Evolutionary conservation across 495 filamentous ascomycete genomes (phyloP), one percentile per base, ranked within the genome.

Genomic region (Penicillium coprophilum): DNA sequence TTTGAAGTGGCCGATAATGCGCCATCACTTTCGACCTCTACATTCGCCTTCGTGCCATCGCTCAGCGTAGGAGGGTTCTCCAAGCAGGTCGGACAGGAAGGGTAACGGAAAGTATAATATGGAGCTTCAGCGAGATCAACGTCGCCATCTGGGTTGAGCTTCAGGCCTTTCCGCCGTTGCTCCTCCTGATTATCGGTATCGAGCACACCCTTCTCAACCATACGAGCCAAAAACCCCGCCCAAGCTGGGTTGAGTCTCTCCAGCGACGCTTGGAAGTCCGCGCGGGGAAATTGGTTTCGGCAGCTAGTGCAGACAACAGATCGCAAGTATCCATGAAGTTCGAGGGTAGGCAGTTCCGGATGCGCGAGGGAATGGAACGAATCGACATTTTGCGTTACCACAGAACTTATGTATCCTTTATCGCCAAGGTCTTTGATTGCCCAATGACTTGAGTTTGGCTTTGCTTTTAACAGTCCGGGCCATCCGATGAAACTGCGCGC

Each of bases 331-430:
- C 94, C 94, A 71, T 98, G 94, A 43, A 98, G 77, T 70, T 97
- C 94, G 15, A 92, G 70, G 6, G 90, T 94, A 6, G 82, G 77
- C 12, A 93, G 70, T 2, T 80, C 66, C 4, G 93, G 90, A 70
- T 97, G 93, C 7, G 89, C 85, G 28, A 72, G 69, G 1, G 84
- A 77, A 71, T 98, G 93, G 68, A 97, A 94, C 6, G 92, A 96
- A 70, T 98, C 94, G 23, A 97, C 93, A 67, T 97, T 97, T 68
- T 98, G 94, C 40, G 94, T 98, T 59, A 98, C 84, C 28, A 96
- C 89, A 28, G 76, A 84, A 48, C 81, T 83, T 12, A 96, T 72
- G 47, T 90, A 67, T 0, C 91, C 93, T 64, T 91, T 78, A 21
- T 81, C 68, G 8, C 85, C 86, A 41, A 98, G 71, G 53, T 84